Evolutionary conservation across 2,329 filamentous ascomycete genomes (phyloP), one percentile per base, ranked within the genome.

Genomic region (Hymenoscyphus fructigenus): DNA sequence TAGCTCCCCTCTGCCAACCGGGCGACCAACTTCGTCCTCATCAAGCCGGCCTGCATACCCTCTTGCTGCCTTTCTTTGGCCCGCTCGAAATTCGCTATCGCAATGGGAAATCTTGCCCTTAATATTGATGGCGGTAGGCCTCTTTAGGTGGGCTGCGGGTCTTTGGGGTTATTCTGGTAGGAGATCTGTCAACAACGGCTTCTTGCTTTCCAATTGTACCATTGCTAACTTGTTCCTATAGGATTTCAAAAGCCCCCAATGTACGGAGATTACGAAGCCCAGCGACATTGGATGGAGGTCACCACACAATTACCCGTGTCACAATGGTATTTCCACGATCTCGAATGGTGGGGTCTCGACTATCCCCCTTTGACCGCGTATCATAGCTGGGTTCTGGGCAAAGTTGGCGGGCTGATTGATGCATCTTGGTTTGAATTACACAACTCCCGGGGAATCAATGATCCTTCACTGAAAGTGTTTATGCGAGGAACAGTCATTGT

Each of bases 261-360:
- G 88, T 91, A 93, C 75, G 95, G 95, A 70, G 95, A 99, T 78
- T 99, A 97, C 79, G 95, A 99, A 81, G 95, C 96, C 3, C 95
- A 99, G 78, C 83, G 95, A 72, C 95, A 99, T 78, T 99, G 95
- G 95, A 97, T 99, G 93, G 95, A 99, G 75, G 83, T 99, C 69
- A 97, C 95, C 1, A 91, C 87, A 9, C 87, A 97, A 66, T 82
- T 99, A 1, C 95, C 95, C 15, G 84, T 96, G 44, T 95, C 92
- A 12, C 91, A 95, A 77, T 99, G 96, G 95, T 99, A 99, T 78
- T 97, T 96, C 75, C 92, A 99, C 77, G 93, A 99, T 76, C 82
- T 98, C 56, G 84, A 94, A 74, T 99, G 94, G 89, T 99, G 95
- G 95, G 96, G 96, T 0, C 84, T 99, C 70, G 95, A 99, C 79